Evolutionary conservation across 225 moss, liverwort and hornwort genomes (phyloP), one percentile per base, ranked within the genome.

Genomic region (Lunularia cruciata): DNA sequence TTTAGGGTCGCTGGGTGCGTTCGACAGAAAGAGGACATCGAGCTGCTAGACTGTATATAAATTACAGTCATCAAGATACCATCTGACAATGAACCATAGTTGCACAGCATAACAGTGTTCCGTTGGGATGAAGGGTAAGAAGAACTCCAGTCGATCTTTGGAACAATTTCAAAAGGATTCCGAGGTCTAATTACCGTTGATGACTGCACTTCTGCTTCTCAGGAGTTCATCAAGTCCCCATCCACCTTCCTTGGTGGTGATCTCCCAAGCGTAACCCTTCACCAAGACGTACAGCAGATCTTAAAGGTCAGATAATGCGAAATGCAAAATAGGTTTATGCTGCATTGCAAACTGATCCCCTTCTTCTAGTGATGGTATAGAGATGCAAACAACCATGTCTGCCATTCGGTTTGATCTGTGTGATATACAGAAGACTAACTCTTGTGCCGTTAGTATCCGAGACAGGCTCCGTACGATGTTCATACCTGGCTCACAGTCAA

Each of bases 221-320:
- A 98, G 80, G 5, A 98, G 87, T 70, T 71, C 90, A 72, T 98
- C 92, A 18, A 98, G 86, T 3, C 96, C 96, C 66, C 89, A 90
- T 25, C 96, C 96, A 58, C 96, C 96, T 69, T 98, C 96, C 0
- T 86, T 80, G 0, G 96, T 98, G 27, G 96, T 98, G 19, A 98
- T 92, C 76, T 98, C 96, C 96, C 96, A 98, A 1, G 96, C 96
- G 67, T 98, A 98, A 36, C 92, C 96, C 67, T 83, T 67, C 12
- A 74, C 6, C 3, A 46, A 13, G 46, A 46, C 23, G 2, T 3
- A 48, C 47, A 20, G 19, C 47, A 54, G 26, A 27, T 23, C 9
- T 23, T 20, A 5, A 6, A 61, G 7, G 13, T 39, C 23, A 25
- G 19, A 6, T 58, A 7, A 40, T 40, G 40, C 25, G 39, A 54